A percentile compares a stretch with the other conserved stretches of the same genome.
Conservation (phyloP, 345 rosid genomes). For the Salix udensis region DNA sequence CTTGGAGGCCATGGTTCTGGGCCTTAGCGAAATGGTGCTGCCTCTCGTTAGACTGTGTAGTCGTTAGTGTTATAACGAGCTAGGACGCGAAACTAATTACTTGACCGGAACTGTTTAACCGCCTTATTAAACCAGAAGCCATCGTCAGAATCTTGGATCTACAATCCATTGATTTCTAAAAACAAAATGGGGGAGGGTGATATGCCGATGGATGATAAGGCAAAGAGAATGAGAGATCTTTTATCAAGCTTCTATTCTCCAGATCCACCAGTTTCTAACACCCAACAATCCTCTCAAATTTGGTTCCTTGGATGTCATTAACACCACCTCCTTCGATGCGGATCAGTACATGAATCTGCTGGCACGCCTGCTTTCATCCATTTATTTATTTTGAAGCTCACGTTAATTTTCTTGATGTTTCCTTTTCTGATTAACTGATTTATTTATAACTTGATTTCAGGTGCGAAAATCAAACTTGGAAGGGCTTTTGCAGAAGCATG, state of each 20-base stretch:
- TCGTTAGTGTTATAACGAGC: background rate
- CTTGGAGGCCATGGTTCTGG: background rate
- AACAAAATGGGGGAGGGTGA: conserved; percentile 60
- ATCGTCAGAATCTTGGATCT: background rate
- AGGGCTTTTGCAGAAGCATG: conserved; percentile 84
- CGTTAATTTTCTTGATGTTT: background rate
- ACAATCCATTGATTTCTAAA: background rate
- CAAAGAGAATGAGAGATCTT: conserved; percentile 99
- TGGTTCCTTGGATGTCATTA: conserved; percentile 70
- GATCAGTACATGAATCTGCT: conserved; percentile 92
- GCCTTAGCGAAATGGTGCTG: background rate
- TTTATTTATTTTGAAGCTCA: background rate
- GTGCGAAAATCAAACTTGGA: conserved; percentile 78
- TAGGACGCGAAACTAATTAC: background rate
- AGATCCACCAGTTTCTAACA: conserved; percentile 56
- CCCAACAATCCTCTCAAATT: conserved; percentile 41
- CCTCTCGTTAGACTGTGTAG: background rate
- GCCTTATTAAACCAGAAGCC: background rate
- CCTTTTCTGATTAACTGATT: background rate
- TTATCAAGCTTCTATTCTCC: conserved; percentile 94
- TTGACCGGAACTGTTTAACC: background rate
- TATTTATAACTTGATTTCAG: conserved; percentile 28
- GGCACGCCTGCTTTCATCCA: conserved; percentile 30
- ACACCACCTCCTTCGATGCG: conserved; percentile 73
- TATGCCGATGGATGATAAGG: conserved; percentile 87